Evolutionary conservation across 495 filamentous ascomycete species (phyloP), one percentile per base, ranked within the genome.

Genomic region (Aspergillus cavernicola): DNA sequence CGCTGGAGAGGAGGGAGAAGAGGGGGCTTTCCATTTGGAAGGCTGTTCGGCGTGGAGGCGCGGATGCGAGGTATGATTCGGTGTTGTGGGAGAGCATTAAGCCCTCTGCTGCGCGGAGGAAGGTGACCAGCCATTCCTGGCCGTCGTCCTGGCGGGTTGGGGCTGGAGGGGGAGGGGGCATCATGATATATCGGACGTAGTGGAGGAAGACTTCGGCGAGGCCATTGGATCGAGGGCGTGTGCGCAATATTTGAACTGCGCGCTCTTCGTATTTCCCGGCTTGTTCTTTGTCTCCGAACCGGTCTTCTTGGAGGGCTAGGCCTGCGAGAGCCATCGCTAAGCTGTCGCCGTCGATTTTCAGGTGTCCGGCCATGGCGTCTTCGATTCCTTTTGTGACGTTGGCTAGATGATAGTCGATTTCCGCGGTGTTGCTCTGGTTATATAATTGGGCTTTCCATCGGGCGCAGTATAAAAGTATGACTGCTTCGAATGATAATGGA

Each of bases 11-110:
- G 6, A 75, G 55, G 10, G 68, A 59, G 40, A 70, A 75, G 6
- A 77, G 54, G 12, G 72, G 72, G 45, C 71, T 64, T 16, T 67
- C 66, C 66, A 75, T 73, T 29, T 70, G 62, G 38, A 77, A 77
- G 1, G 65, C 60, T 1, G 58, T 49, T 18, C 52, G 57, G 23
- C 72, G 61, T 23, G 66, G 64, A 2, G 72, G 71, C 4, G 66
- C 62, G 6, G 61, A 45, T 10, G 39, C 15, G 3, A 71, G 60
- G 38, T 65, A 73, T 26, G 58, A 52, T 1, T 58, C 45, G 12
- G 60, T 45, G 52, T 42, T 70, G 37, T 77, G 70, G 28, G 58
- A 47, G 4, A 41, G 54, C 72, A 74, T 74, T 10, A 74, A 52
- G 5, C 63, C 61, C 41, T 71, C 61, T 10, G 69, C 71, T n/a